Evolutionary conservation across 164 flowering plant genomes (phyloP).

Genomic region (Protea cynaroides): DNA sequence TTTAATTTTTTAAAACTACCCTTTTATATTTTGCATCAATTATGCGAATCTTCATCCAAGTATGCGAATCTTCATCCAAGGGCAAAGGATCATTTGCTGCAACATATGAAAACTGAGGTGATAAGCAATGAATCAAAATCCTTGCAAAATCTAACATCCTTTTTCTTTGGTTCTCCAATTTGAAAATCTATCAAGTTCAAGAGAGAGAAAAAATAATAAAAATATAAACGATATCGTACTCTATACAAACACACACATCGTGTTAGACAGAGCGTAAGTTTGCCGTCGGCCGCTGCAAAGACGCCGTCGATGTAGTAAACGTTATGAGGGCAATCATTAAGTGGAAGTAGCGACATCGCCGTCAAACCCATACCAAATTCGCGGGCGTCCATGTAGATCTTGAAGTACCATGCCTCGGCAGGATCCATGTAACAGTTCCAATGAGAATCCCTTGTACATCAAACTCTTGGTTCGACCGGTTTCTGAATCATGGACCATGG

Average conservation of each 20-base stretch:
- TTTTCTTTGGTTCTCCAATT: too few species aligned
- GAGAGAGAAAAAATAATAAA: too few species aligned
- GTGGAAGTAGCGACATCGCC: constrained; percentile 49
- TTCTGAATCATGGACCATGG: constrained; percentile 46
- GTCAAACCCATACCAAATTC: constrained; percentile 55
- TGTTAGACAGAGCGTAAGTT: constrained; percentile 38
- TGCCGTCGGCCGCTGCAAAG: constrained; percentile 43
- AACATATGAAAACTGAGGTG: too few species aligned
- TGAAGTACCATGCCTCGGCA: constrained; percentile 55
- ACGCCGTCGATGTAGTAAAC: constrained; percentile 56
- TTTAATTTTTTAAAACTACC: too few species aligned
- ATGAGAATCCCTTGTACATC: constrained; percentile 61
- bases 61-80: too few species aligned
- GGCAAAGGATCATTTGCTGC: too few species aligned
- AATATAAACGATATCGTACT: too few species aligned
- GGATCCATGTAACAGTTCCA: constrained; percentile 77
- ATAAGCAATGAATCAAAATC: too few species aligned
- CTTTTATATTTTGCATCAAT: too few species aligned
- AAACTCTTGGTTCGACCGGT: constrained; percentile 44
- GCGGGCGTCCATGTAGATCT: constrained; percentile 69
- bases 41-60: too few species aligned
- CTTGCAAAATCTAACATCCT: too few species aligned
- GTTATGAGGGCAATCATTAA: constrained; percentile 61
- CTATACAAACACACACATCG: constrained; percentile 58
- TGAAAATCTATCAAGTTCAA: too few species aligned